These are phyloP conservation scores for Chaetomium sp. DNA, from an alignment of 2,329 filamentous ascomycete genomes.

Conservation along the genomic window DNA sequence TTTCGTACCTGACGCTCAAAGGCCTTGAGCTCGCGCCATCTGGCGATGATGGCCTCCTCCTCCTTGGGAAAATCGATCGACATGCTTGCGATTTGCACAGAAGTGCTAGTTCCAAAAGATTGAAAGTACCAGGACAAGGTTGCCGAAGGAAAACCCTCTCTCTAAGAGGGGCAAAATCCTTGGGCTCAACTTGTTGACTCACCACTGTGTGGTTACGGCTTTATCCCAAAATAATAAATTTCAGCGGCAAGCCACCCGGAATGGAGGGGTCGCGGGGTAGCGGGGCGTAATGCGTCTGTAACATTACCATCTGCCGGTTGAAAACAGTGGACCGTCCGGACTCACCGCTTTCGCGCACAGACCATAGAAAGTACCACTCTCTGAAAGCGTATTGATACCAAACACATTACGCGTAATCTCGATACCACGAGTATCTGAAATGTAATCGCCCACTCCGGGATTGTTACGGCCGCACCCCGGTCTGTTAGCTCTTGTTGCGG, in stretches of 20 bases:
- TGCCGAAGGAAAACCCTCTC: too few relatives aligned
- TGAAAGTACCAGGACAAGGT: too few relatives aligned
- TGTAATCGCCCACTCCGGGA: background rate
- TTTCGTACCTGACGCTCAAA: slow-evolving; percentile 69
- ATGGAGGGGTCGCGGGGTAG: slow-evolving; percentile 15
- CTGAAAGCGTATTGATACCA: background rate
- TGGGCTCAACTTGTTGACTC: slow-evolving; percentile 2
- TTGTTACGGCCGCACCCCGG: background rate
- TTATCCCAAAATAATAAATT: slow-evolving; percentile 3
- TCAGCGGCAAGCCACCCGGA: slow-evolving; percentile 3
- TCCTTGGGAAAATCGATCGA: slow-evolving; percentile 90
- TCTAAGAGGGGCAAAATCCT: background rate
- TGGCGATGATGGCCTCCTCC: slow-evolving; percentile 75
- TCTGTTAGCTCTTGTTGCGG: slow-evolving; percentile 4
- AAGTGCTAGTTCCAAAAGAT: background rate
- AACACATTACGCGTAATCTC: background rate
- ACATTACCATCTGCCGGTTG: slow-evolving; percentile 7
- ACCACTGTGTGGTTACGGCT: background rate
- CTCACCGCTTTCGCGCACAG: slow-evolving; percentile 7
- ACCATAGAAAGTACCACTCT: background rate
- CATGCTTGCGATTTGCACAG: slow-evolving; percentile 42
- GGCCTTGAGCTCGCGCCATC: slow-evolving; percentile 88
- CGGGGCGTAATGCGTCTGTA: background rate
- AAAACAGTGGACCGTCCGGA: background rate
- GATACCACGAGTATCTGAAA: background rate